Evolutionary conservation across 1,139 yeast genomes (phyloP).

Genomic region (Ogataea hybrid): DNA sequence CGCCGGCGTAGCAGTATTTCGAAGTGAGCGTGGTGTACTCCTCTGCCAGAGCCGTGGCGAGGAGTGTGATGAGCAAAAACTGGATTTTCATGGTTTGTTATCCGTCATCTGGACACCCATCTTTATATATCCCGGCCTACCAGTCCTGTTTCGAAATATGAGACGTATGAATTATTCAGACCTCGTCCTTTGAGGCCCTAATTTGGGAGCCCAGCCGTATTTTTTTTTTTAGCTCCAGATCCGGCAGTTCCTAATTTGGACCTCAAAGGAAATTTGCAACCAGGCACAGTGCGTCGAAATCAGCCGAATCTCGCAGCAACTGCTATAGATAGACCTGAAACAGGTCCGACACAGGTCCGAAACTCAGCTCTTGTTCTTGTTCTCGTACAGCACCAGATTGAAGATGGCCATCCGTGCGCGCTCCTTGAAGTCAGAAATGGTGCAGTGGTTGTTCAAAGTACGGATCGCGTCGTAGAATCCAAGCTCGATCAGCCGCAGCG

Average conservation of each 20-base stretch:
- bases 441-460: constrained; percentile 32
- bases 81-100: constrained; percentile 4
- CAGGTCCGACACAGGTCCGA: constrained; percentile 6
- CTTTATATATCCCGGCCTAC: constrained; percentile 2
- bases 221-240: constrained; percentile 3
- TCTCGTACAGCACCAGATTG: constrained; percentile 29
- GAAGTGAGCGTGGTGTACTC: constrained; percentile 19
- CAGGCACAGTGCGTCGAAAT: not conserved
- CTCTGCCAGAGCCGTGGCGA: constrained; percentile 9
- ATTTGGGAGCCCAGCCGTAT: constrained; percentile 8
- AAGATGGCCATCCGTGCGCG: constrained; percentile 47
- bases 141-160: constrained; percentile 7
- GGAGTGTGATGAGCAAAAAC: constrained; percentile 3
- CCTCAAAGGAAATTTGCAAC: constrained; percentile 4
- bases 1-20: constrained; percentile 16
- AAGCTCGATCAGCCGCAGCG: constrained; percentile 33
- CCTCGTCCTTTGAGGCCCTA: constrained; percentile 12
- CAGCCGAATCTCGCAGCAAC: too few species aligned
- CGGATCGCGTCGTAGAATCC: constrained; percentile 41
- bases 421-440: constrained; percentile 44
- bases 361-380: constrained; percentile 8
- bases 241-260: constrained; percentile 9
- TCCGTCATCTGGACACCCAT: not conserved
- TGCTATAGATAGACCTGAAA: constrained; percentile 6
- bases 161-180: constrained; percentile 3